Conservation (phyloP, 2,329 filamentous ascomycete genomes). For the Curvularia sp. region DNA sequence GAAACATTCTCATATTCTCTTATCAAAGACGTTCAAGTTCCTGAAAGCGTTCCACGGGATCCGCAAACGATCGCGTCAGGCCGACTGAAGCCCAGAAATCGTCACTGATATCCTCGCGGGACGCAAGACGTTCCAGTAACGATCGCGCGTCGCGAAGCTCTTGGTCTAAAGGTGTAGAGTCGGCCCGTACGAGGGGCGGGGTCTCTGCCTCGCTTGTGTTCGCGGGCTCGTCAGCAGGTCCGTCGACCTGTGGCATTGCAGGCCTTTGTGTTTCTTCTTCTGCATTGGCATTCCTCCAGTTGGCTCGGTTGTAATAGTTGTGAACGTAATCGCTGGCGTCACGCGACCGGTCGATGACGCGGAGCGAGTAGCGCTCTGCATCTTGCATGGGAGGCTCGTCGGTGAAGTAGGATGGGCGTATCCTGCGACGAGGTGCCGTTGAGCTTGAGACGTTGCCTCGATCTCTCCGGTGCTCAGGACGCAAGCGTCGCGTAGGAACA, state of each 20-base stretch:
- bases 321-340: constrained; percentile 41
- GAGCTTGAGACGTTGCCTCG: constrained; percentile 15
- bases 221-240: constrained; percentile 27
- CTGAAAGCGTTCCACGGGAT: constrained; percentile 46
- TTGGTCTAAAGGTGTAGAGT: constrained; percentile 36
- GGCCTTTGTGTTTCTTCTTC: constrained; percentile 14
- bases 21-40: constrained; percentile 38
- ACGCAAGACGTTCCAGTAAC: constrained; percentile 73
- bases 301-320: constrained; percentile 32
- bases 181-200: constrained; percentile 13
- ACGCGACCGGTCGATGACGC: constrained; percentile 35
- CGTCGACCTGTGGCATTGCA: constrained; percentile 26
- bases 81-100: constrained; percentile 73
- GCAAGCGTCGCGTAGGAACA: constrained; percentile 17
- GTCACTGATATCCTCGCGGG: constrained; percentile 77
- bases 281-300: constrained; percentile 11
- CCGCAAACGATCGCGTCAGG: constrained; percentile 45
- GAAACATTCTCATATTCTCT: constrained; percentile 4
- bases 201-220: constrained; percentile 30
- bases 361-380: constrained; percentile 37
- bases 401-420: constrained; percentile 30
- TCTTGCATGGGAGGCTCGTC: constrained; percentile 40
- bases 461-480: constrained; percentile 34
- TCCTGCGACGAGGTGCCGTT: constrained; percentile 20
- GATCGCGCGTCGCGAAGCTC: constrained; percentile 71